phyloP scores from a whole-genome alignment of 2,329 filamentous ascomycete species.

The Aquanectria penicillioides region DNA sequence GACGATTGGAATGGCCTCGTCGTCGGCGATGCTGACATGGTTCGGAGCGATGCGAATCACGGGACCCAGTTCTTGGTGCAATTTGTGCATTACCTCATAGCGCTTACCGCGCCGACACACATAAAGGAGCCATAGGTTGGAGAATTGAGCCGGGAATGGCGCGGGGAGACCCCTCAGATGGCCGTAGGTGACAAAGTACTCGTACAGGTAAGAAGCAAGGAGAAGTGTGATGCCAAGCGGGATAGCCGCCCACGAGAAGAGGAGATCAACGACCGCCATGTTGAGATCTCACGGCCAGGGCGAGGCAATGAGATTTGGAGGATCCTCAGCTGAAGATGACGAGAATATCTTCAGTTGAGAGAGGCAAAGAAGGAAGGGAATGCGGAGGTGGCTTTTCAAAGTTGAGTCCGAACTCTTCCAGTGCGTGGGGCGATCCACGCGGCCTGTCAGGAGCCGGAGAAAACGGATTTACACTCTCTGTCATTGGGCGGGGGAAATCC shows the following conservation, averaged over 20 bases:
- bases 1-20: slow-evolving; percentile 77
- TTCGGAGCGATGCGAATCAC: slow-evolving; percentile 85
- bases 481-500: too few relatives aligned
- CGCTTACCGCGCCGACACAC: slow-evolving; percentile 72
- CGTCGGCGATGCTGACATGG: slow-evolving; percentile 84
- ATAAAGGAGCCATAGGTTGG: slow-evolving; percentile 82
- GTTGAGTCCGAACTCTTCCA: background rate
- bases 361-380: background rate
- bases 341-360: background rate
- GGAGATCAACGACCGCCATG: slow-evolving; percentile 44
- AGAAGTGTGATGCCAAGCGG: slow-evolving; percentile 58
- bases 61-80: slow-evolving; percentile 81
- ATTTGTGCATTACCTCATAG: slow-evolving; percentile 72
- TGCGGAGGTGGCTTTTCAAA: slow-evolving; percentile 8
- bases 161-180: slow-evolving; percentile 66
- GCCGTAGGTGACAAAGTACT: slow-evolving; percentile 66
- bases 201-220: slow-evolving; percentile 65
- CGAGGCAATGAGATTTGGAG: too few relatives aligned
- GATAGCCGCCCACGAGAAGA: slow-evolving; percentile 58
- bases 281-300: background rate
- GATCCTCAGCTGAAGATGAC: too few relatives aligned
- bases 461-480: too few relatives aligned
- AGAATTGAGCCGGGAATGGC: slow-evolving; percentile 72
- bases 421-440: slow-evolving; percentile 10
- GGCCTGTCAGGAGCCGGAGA: background rate